Conservation (phyloP, 306 rosid genomes). For the Prunus davidiana region DNA sequence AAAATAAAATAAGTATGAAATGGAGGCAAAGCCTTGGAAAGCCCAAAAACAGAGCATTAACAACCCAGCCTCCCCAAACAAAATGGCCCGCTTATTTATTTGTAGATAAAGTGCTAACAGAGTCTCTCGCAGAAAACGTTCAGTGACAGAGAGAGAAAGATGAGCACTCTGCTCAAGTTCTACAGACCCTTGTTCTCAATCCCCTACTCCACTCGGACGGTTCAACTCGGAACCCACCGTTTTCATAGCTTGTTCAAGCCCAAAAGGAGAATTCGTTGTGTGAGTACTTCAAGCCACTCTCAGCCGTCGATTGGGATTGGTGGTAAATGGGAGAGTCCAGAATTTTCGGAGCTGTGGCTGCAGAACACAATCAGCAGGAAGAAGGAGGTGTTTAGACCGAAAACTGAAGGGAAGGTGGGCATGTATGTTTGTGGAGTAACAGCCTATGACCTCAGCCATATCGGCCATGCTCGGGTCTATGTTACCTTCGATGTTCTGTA, state of each 20-base stretch:
- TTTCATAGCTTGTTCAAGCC: constrained; percentile 26
- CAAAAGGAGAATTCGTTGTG: constrained; percentile 21
- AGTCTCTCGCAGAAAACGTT: neutral
- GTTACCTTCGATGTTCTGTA: constrained; percentile 87
- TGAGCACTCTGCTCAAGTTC: constrained; percentile 67
- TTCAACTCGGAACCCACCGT: constrained; percentile 24
- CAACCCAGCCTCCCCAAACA: neutral
- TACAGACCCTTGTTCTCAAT: constrained; percentile 44
- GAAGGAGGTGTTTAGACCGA: constrained; percentile 65
- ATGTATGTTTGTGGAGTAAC: constrained; percentile 98
- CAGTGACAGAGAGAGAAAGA: constrained; percentile 4
- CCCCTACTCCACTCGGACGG: constrained; percentile 26
- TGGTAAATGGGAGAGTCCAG: constrained; percentile 2
- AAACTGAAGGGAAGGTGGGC: constrained; percentile 72
- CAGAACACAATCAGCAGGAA: constrained; percentile 78
- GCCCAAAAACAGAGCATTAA: neutral
- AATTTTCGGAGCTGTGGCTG: constrained; percentile 59
- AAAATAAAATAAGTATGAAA: neutral
- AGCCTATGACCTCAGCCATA: constrained; percentile 92
- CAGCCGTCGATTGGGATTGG: constrained; percentile 33
- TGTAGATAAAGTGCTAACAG: neutral
- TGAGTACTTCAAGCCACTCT: constrained; percentile 34
- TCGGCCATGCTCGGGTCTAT: constrained; percentile 96
- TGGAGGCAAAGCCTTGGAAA: neutral
- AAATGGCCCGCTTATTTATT: neutral